Evolutionary conservation across 768 basidiomycete genomes (phyloP).

Genomic region (Auriscalpium microsporum): DNA sequence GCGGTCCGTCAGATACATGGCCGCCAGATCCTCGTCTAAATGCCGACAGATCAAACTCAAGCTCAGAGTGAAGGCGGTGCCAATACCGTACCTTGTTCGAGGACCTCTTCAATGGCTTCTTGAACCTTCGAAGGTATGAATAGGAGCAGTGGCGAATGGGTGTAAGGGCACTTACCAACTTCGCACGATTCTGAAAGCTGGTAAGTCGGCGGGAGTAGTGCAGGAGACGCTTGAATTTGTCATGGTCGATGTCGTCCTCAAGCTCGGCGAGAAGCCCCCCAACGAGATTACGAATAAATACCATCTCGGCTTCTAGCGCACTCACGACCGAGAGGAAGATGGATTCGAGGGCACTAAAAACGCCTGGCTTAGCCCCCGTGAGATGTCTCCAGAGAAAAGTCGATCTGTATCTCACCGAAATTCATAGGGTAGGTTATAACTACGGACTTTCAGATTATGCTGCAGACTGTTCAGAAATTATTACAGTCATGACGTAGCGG

Average conservation of each 20-base stretch:
- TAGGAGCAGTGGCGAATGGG: background rate
- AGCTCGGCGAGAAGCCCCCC: conserved; percentile 86
- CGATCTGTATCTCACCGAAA: conserved; percentile 53
- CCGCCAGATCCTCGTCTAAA: conserved; percentile 85
- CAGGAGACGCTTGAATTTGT: conserved; percentile 84
- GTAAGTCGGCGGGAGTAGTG: conserved; percentile 87
- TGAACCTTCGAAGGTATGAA: conserved; percentile 48
- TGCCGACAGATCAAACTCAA: background rate
- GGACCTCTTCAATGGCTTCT: conserved; percentile 83
- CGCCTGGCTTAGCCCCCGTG: background rate
- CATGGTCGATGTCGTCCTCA: conserved; percentile 92
- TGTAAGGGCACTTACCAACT: conserved; percentile 42
- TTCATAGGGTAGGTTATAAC: conserved; percentile 72
- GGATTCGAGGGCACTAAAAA: conserved; percentile 81
- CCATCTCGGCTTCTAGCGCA: conserved; percentile 94
- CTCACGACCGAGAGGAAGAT: conserved; percentile 85
- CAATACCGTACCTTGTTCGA: conserved; percentile 62
- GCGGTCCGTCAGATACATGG: conserved; percentile 93
- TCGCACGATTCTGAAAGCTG: conserved; percentile 86
- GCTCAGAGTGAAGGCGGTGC: background rate
- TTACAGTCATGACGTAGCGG: conserved; percentile 9
- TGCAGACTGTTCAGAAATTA: conserved; percentile 21
- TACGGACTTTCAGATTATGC: conserved; percentile 78
- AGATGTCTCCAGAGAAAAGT: conserved; percentile 12
- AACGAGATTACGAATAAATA: conserved; percentile 85